Evolutionary conservation across 257 asterid genomes (phyloP).

Genomic region (Gentiana macrophylla): DNA sequence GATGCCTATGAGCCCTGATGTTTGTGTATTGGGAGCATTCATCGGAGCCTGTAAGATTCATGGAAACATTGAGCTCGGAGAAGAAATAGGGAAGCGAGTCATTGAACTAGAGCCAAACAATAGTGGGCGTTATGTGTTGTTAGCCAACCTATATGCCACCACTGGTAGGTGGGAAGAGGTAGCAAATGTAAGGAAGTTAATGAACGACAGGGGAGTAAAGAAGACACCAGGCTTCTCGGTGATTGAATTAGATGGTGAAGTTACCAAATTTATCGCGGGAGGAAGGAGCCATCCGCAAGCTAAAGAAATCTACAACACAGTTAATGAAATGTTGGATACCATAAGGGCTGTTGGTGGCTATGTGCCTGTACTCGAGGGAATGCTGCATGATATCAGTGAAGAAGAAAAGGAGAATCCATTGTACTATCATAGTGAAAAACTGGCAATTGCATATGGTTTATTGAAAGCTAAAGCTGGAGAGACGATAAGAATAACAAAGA

Average conservation of each 20-base stretch:
- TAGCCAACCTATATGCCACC: slow-evolving; percentile 67
- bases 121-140: slow-evolving; percentile 69
- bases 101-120: slow-evolving; percentile 65
- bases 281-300: slow-evolving; percentile 64
- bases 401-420: slow-evolving; percentile 65
- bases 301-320: slow-evolving; percentile 47
- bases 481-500: slow-evolving; percentile 61
- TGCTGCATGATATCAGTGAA: slow-evolving; percentile 27
- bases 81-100: slow-evolving; percentile 52
- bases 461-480: slow-evolving; percentile 51
- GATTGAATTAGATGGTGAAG: slow-evolving; percentile 48
- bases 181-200: slow-evolving; percentile 55
- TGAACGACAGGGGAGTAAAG: slow-evolving; percentile 78
- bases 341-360: slow-evolving; percentile 40
- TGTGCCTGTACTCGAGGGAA: slow-evolving; percentile 40
- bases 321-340: slow-evolving; percentile 46
- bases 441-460: slow-evolving; percentile 75
- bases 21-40: slow-evolving; percentile 73
- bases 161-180: slow-evolving; percentile 73
- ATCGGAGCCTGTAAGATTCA: slow-evolving; percentile 83
- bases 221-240: slow-evolving; percentile 59
- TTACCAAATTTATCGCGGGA: slow-evolving; percentile 61
- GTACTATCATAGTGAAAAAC: slow-evolving; percentile 67
- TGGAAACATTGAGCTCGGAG: slow-evolving; percentile 51
- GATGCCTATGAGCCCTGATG: slow-evolving; percentile 74